Percentiles rank a stretch among this genome's conserved stretches.
Evolutionary conservation across 495 filamentous ascomycete species (phyloP).

Genomic region (Zalerion maritima): DNA sequence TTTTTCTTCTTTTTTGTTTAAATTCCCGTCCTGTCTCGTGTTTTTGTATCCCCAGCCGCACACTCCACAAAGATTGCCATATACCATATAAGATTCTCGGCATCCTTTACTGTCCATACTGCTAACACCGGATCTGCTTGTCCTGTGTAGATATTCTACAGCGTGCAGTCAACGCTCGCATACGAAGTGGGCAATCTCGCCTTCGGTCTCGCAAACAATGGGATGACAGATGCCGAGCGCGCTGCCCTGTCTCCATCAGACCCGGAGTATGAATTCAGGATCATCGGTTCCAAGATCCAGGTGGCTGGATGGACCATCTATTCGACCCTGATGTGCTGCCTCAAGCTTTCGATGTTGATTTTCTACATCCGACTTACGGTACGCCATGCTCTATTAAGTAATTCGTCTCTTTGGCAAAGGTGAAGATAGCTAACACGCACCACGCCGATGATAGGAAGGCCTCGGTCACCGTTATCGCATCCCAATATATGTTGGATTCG

Average conservation of each 20-base stretch:
- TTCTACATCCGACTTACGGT: constrained; percentile 50
- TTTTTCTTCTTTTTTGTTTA: no score
- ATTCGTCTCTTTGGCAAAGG: neutral
- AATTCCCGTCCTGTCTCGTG: no score
- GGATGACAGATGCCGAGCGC: constrained; percentile 41
- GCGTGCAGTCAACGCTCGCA: constrained; percentile 20
- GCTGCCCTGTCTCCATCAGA: constrained; percentile 26
- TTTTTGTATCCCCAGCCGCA: no score
- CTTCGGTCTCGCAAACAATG: constrained; percentile 44
- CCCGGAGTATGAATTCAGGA: constrained; percentile 33
- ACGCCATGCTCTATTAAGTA: no score
- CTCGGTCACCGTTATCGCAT: constrained; percentile 27
- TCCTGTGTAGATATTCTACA: constrained; percentile 20
- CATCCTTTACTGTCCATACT: neutral
- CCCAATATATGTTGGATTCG: constrained; percentile 39
- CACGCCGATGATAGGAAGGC: constrained; percentile 22
- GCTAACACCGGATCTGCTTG: constrained; percentile 5
- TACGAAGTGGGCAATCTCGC: constrained; percentile 28
- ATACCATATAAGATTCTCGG: no score
- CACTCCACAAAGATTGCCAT: no score
- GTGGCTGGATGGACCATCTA: constrained; percentile 45
- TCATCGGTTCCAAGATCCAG: constrained; percentile 45
- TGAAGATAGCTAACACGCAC: constrained; percentile 6
- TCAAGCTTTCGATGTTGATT: constrained; percentile 44
- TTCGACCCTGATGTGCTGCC: constrained; percentile 38